Conservation (phyloP, 352 stramenopile species). For the Halophytophthora polymorphica region DNA sequence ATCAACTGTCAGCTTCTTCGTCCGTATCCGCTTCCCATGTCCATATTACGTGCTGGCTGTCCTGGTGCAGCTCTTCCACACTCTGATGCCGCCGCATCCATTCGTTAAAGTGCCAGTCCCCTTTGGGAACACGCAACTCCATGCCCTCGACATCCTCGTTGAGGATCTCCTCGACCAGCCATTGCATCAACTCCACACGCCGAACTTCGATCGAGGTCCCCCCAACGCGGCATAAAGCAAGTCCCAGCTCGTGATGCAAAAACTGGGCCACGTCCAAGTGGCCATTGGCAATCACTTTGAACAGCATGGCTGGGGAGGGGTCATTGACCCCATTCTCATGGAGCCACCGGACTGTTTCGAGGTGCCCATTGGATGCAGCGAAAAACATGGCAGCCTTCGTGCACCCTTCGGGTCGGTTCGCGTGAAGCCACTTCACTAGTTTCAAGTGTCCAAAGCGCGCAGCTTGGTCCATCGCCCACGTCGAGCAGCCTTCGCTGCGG, state of each 20-base stretch:
- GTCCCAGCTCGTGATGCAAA: constrained; percentile 7
- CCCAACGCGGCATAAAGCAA: neutral
- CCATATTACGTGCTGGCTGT: too few relatives aligned
- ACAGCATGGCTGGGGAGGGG: constrained; percentile 6
- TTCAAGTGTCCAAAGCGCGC: constrained; percentile 13
- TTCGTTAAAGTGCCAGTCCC: constrained; percentile 20
- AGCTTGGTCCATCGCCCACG: constrained; percentile 19
- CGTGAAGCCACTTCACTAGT: constrained; percentile 19
- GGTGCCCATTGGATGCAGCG: constrained; percentile 15
- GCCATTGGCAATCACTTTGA: constrained; percentile 6
- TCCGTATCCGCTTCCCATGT: too few relatives aligned
- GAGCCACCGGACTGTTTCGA: constrained; percentile 15
- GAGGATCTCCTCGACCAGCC: constrained; percentile 6
- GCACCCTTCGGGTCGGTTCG: constrained; percentile 11
- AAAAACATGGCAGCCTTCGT: constrained; percentile 12
- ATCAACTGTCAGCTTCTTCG: too few relatives aligned
- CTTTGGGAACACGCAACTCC: constrained; percentile 10
- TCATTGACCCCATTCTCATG: constrained; percentile 10
- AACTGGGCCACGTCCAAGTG: constrained; percentile 14
- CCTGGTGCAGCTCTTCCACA: too few relatives aligned
- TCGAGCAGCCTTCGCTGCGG: constrained; percentile 7
- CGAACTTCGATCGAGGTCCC: neutral
- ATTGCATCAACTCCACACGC: constrained; percentile 15
- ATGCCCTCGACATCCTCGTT: constrained; percentile 7
- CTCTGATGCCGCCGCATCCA: constrained; percentile 16